Conservation (phyloP, 176 grass and related monocot genomes). For the Oryza glumipatula region DNA sequence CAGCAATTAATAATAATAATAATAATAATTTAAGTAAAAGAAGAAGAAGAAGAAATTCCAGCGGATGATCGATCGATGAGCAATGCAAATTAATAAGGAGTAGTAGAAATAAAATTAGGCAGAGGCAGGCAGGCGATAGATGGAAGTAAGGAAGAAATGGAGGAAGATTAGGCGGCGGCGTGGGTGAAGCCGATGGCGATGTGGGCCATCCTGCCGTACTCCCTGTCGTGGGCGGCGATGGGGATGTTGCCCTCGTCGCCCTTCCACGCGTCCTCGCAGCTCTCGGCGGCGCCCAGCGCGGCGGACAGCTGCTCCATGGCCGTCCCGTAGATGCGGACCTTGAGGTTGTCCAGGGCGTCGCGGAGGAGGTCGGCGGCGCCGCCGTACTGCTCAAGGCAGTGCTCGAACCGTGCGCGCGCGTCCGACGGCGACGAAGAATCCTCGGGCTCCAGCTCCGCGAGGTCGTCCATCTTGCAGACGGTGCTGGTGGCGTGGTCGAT, state of each 20-base stretch:
- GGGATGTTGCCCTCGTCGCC: neutral
- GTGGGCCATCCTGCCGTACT: slow-evolving; percentile 54
- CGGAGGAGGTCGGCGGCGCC: slow-evolving; percentile 57
- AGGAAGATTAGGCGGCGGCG: slow-evolving; percentile 35
- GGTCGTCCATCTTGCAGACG: slow-evolving; percentile 53
- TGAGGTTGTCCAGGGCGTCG: slow-evolving; percentile 65
- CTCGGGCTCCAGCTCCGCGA: slow-evolving; percentile 48
- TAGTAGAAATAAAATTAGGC: no score
- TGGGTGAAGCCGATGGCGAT: slow-evolving; percentile 64
- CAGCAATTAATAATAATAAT: neutral
- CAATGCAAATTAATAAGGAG: no score
- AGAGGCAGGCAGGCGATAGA: no score
- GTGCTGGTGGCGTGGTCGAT: slow-evolving; percentile 61
- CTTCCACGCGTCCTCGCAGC: slow-evolving; percentile 61
- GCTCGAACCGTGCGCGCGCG: slow-evolving; percentile 32
- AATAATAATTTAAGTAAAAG: no score
- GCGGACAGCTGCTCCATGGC: slow-evolving; percentile 50
- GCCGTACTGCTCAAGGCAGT: slow-evolving; percentile 62
- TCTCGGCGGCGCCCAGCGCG: slow-evolving; percentile 50
- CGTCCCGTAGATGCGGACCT: slow-evolving; percentile 45
- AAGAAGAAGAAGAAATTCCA: neutral
- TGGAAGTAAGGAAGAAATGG: no score
- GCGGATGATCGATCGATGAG: neutral
- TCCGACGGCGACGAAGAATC: neutral
- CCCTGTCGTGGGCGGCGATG: slow-evolving; percentile 52